Percentiles rank a stretch among this genome's conserved stretches.
phyloP scores from a whole-genome alignment of 2,329 filamentous ascomycete genomes.

The Neocucurbitaria cava region DNA sequence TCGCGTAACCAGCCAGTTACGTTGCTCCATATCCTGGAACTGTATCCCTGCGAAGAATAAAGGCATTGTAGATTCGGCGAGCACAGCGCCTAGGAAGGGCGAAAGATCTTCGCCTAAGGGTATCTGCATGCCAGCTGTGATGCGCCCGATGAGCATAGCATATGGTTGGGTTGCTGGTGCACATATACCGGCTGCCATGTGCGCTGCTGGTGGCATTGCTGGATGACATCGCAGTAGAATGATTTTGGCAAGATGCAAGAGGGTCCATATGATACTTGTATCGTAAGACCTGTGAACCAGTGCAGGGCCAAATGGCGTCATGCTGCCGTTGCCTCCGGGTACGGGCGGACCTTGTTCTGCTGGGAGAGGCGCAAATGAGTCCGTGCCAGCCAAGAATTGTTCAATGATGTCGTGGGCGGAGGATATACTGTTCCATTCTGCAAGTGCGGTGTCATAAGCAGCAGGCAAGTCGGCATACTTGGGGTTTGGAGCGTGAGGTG shows the following conservation, averaged over 20 bases:
- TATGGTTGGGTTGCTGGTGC: constrained; percentile 73
- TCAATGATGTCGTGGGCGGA: constrained; percentile 73
- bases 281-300: constrained; percentile 84
- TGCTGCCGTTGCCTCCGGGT: constrained; percentile 40
- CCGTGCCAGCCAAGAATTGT: constrained; percentile 64
- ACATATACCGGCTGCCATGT: constrained; percentile 82
- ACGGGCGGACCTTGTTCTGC: constrained; percentile 69
- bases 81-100: constrained; percentile 77
- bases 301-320: constrained; percentile 81
- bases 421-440: constrained; percentile 80
- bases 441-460: constrained; percentile 72
- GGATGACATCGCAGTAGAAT: constrained; percentile 84
- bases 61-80: constrained; percentile 82
- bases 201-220: constrained; percentile 87
- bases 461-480: constrained; percentile 62
- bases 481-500: constrained; percentile 21
- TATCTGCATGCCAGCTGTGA: constrained; percentile 72
- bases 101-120: constrained; percentile 61
- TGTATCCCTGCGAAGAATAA: constrained; percentile 88
- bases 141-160: constrained; percentile 79
- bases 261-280: constrained; percentile 87
- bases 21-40: constrained; percentile 74
- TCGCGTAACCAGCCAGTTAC: constrained; percentile 77
- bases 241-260: constrained; percentile 85
- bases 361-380: constrained; percentile 77